These are phyloP conservation scores for Candida sanyaensis DNA, from an alignment of 1,139 yeast species.

Conservation along the genomic window DNA sequence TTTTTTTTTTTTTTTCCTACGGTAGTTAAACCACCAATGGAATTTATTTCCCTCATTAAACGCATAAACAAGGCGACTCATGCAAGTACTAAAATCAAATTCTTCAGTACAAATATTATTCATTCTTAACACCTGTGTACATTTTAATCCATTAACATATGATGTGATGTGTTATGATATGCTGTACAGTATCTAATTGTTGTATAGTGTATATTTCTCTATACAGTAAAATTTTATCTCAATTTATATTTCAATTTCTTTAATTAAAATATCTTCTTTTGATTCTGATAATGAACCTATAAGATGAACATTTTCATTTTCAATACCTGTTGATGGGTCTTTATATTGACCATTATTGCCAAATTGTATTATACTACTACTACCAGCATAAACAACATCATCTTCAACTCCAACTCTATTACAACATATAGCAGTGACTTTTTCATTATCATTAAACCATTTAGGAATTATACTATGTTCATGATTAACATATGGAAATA, in stretches of 20 bases:
- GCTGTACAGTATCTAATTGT: neutral
- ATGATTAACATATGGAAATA: slow-evolving; percentile 62
- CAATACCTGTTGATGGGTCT: slow-evolving; percentile 10
- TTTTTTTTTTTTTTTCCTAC: too few relatives aligned
- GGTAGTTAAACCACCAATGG: too few relatives aligned
- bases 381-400: slow-evolving; percentile 71
- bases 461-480: slow-evolving; percentile 29
- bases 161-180: too few relatives aligned
- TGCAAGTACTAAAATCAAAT: too few relatives aligned
- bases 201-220: too few relatives aligned
- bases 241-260: slow-evolving; percentile 50
- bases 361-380: slow-evolving; percentile 59
- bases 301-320: slow-evolving; percentile 53
- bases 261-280: slow-evolving; percentile 58
- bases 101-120: too few relatives aligned
- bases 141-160: too few relatives aligned
- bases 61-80: too few relatives aligned
- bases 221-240: neutral
- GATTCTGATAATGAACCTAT: slow-evolving; percentile 62
- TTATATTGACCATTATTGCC: slow-evolving; percentile 25
- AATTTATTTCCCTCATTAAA: too few relatives aligned
- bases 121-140: too few relatives aligned
- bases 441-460: slow-evolving; percentile 15
- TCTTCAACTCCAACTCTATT: slow-evolving; percentile 79
- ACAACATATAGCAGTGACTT: slow-evolving; percentile 51